Evolutionary conservation across 1,284 basidiomycete species (phyloP), one percentile per base, ranked within the genome.

Genomic region (Xerocomus minutiporus): DNA sequence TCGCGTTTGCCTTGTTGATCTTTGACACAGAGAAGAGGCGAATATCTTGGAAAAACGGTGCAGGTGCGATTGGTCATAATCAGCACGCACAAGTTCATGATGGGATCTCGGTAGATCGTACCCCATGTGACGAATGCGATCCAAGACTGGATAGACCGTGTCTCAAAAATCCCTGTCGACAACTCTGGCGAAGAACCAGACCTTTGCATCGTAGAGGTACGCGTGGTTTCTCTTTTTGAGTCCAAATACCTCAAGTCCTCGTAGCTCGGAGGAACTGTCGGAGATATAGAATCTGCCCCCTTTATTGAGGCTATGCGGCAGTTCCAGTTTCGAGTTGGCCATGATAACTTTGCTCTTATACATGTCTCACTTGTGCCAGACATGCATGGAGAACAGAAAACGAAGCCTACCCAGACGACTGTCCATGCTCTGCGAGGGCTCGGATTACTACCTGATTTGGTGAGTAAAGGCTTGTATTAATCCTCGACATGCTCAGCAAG

Each of bases 241-340:
- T 42, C 31, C 32, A 48, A 39, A 32, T 32, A n/a, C 52, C 48
- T 56, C 42, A 59, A 47, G 29, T 11, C 41, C 52, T 6, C 39
- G 40, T 57, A 95, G 91, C 86, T 97, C 51, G 96, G 96, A 52
- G 96, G 96, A 42, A 97, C 93, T 1, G 93, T 97, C 17, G 93
- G 93, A 52, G 93, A 97, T 68, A 97, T 97, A 65, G 93, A 97
- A 69, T 95, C 92, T 8, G 93, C 93, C 5, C 97, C 96, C 4
- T 99, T 99, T 71, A 81, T 99, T 53, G 96, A 99, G 73, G 96
- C 96, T 2, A 94, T 99, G 91, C 87, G 96, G 35, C 96, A 99
- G 73, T 99, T 99, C 80, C 93, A 99, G 71, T 99, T 99, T 80
- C 87, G 97, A 53, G 96, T 99, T 28, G 96, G 96, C 23, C 84